Evolutionary conservation across 306 rosid genomes (phyloP).

Genomic region (Rosa multiflora): DNA sequence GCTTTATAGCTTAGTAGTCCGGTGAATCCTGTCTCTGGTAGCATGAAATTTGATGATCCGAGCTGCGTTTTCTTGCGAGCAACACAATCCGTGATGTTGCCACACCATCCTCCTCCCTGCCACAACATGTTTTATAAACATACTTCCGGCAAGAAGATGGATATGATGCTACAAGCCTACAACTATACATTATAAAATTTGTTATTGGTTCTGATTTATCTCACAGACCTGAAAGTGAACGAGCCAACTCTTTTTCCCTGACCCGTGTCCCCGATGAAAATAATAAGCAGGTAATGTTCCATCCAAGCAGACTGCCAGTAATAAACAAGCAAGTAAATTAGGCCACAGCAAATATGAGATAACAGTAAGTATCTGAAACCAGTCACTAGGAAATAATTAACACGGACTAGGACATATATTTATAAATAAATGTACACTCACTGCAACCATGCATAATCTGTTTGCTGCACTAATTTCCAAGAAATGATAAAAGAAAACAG

Average conservation of each 20-base stretch:
- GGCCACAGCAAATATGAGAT: constrained; percentile 7
- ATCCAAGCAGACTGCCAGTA: constrained; percentile 78
- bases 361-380: neutral
- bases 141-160: neutral
- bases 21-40: constrained; percentile 52
- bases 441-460: neutral
- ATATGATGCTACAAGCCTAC: neutral
- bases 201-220: neutral
- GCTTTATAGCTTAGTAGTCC: constrained; percentile 68
- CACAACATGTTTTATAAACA: constrained; percentile 24
- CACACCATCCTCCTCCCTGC: constrained; percentile 96
- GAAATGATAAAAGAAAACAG: neutral
- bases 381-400: neutral
- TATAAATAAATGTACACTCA: neutral
- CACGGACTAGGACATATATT: neutral
- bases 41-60: constrained; percentile 73
- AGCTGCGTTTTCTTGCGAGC: constrained; percentile 53
- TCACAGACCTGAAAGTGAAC: constrained; percentile 80
- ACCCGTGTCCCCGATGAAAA: constrained; percentile 72
- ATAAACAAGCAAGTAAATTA: neutral
- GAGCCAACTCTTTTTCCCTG: constrained; percentile 83
- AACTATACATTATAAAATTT: neutral
- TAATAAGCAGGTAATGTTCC: constrained; percentile 92
- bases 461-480: neutral
- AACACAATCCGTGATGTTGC: constrained; percentile 51